Evolutionary conservation across 2,329 filamentous ascomycete species (phyloP).

Genomic region (Sporothrix curviconia): DNA sequence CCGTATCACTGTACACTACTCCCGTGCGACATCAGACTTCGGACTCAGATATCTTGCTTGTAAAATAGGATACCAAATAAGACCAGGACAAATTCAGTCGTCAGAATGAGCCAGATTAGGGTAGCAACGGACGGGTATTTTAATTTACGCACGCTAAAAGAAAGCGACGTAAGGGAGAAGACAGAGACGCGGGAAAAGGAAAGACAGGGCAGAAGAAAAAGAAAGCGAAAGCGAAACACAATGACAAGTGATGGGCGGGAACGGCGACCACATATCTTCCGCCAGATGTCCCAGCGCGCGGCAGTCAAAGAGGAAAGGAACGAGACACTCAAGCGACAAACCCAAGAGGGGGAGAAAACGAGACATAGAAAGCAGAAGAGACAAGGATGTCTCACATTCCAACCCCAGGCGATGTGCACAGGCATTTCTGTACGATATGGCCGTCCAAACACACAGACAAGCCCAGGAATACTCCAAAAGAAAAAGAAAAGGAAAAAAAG

Average conservation of each 20-base stretch:
- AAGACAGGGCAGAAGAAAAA: neutral
- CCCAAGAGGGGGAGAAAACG: neutral
- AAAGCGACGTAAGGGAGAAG: neutral
- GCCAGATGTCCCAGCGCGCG: too few relatives aligned
- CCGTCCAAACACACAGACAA: too few relatives aligned
- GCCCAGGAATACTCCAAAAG: too few relatives aligned
- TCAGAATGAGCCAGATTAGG: neutral
- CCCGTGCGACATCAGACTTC: too few relatives aligned
- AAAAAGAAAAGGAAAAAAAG: neutral
- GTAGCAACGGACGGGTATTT: slow-evolving; percentile 4
- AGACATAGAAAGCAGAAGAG: neutral
- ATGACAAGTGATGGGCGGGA: too few relatives aligned
- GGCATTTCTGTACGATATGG: neutral
- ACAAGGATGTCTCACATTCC: neutral
- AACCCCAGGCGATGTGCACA: neutral
- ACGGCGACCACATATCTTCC: too few relatives aligned
- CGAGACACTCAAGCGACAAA: neutral
- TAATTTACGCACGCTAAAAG: slow-evolving; percentile 10
- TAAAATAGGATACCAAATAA: too few relatives aligned
- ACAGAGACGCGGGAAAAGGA: slow-evolving; percentile 2
- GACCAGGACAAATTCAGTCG: too few relatives aligned
- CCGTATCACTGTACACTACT: too few relatives aligned
- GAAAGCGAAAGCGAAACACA: too few relatives aligned
- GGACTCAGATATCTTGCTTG: too few relatives aligned
- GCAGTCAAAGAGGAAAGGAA: neutral